Conservation (phyloP, 495 filamentous ascomycete genomes). For the Daldinia childiae region DNA sequence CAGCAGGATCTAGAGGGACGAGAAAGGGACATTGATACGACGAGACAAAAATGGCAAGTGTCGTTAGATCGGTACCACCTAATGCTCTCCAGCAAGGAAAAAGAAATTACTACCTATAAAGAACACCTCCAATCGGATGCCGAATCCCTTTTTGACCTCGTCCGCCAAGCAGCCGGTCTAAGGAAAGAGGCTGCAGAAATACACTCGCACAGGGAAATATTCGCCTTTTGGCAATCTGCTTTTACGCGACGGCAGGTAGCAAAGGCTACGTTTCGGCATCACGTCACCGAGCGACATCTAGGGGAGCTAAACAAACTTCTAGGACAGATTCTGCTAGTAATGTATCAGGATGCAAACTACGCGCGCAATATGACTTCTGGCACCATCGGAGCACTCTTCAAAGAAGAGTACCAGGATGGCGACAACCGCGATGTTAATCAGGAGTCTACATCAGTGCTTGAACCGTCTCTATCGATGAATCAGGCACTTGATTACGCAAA, state of each 20-base stretch:
- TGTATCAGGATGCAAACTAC: conserved; percentile 45
- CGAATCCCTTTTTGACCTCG: conserved; percentile 5
- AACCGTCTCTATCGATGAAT: conserved; percentile 32
- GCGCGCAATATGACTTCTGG: conserved; percentile 38
- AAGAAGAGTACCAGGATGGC: conserved; percentile 1
- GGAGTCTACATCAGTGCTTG: conserved; percentile 18
- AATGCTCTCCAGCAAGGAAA: background rate
- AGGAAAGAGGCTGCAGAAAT: conserved; percentile 14
- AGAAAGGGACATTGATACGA: conserved; percentile 6
- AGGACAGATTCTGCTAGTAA: conserved; percentile 38
- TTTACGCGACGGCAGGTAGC: conserved; percentile 35
- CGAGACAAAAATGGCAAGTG: conserved; percentile 4
- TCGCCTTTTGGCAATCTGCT: conserved; percentile 44
- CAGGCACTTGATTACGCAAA: conserved; percentile 44
- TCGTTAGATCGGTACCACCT: conserved; percentile 1
- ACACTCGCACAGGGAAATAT: conserved; percentile 31
- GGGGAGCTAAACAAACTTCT: conserved; percentile 46
- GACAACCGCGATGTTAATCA: conserved; percentile 1
- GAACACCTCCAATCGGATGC: conserved; percentile 21
- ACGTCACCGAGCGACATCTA: conserved; percentile 36
- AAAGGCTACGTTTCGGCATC: conserved; percentile 37
- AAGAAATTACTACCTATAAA: conserved; percentile 12
- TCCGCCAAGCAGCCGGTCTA: conserved; percentile 2
- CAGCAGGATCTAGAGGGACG: conserved; percentile 4
- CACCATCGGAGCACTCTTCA: conserved; percentile 38